These are phyloP conservation scores for Prinsepia uniflora DNA, from an alignment of 306 rosid genomes.

Conservation along the genomic window DNA sequence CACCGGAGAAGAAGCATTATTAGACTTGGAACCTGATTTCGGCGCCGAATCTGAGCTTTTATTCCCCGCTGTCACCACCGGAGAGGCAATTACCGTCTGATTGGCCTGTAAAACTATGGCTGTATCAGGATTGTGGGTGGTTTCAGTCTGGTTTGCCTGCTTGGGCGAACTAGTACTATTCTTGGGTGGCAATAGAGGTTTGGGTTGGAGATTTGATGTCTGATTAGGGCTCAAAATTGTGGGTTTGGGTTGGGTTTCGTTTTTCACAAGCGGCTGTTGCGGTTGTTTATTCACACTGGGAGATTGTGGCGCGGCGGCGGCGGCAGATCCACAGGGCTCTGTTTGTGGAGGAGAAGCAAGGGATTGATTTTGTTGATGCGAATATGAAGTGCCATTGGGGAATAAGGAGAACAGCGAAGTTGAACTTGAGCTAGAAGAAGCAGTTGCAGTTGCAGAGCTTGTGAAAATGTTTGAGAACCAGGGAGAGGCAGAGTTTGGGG, in stretches of 20 bases:
- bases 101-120: slow-evolving; percentile 23
- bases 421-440: slow-evolving; percentile 23
- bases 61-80: slow-evolving; percentile 15
- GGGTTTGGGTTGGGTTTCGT: slow-evolving; percentile 25
- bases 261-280: slow-evolving; percentile 21
- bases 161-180: slow-evolving; percentile 13
- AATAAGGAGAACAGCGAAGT: slow-evolving; percentile 46
- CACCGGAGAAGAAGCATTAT: slow-evolving; percentile 37
- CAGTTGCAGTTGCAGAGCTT: background rate
- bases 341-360: slow-evolving; percentile 9
- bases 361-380: slow-evolving; percentile 7
- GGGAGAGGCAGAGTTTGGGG: slow-evolving; percentile 54
- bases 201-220: slow-evolving; percentile 22
- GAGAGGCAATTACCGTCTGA: slow-evolving; percentile 17
- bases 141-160: slow-evolving; percentile 18
- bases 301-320: slow-evolving; percentile 29
- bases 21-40: slow-evolving; percentile 16
- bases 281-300: slow-evolving; percentile 14
- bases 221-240: slow-evolving; percentile 32
- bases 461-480: slow-evolving; percentile 52
- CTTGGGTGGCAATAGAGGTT: background rate
- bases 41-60: slow-evolving; percentile 1
- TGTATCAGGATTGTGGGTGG: slow-evolving; percentile 9
- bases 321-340: slow-evolving; percentile 50
- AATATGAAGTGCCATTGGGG: slow-evolving; percentile 35